Base-by-base conservation (phyloP, 2,329 filamentous ascomycete genomes). In the Laburnicola sp. region DNA sequence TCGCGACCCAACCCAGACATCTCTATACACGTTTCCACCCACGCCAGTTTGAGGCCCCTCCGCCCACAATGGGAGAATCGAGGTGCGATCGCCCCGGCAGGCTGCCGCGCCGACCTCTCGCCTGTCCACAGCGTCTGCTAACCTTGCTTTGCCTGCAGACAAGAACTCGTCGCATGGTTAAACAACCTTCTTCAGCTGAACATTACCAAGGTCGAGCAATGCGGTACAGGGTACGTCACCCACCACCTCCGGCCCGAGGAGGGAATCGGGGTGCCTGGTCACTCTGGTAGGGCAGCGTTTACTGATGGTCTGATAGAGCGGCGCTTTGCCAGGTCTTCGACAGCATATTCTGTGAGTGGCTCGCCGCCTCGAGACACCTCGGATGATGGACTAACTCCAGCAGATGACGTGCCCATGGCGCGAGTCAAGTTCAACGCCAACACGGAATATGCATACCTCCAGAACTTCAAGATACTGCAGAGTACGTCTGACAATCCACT, bases 341-440 rank as follows among this genome's bases (percentile, higher is more conserved):
- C 80, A 96, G 91, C 75, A 97, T 99, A 80, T 97, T 91, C 80
- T 85, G 83, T 86, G 74, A 72, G 81, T 74, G 4, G 31, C 6
- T 16, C 10, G 30, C 2, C 27, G 32, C 10, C 10, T 9, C 5
- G 21, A 9, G 9, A 28, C 9, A 11, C 5, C 4, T 6, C 16
- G 7, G 2, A 8, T 8, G 4, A 28, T 49, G 56, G 36, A 56
- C 43, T 36, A 38, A 35, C 7, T 3, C 21, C 25, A 48, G 44
- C 57, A 85, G 83, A 86, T 78, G 94, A 99, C 75, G 82, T 97
- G 30, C 91, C 93, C 62, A 97, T 99, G 94, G 81, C 86, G 60
- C 86, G 90, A 64, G 93, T 99, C 78, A 97, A 96, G 79, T 99
- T 99, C 83, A 96, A 97, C 73, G 93, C 93, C 69, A 97, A 92